A percentile compares a stretch with the other conserved stretches of the same genome.
Conservation (phyloP, 208 protist species). For the Phytomonas serpens region DNA sequence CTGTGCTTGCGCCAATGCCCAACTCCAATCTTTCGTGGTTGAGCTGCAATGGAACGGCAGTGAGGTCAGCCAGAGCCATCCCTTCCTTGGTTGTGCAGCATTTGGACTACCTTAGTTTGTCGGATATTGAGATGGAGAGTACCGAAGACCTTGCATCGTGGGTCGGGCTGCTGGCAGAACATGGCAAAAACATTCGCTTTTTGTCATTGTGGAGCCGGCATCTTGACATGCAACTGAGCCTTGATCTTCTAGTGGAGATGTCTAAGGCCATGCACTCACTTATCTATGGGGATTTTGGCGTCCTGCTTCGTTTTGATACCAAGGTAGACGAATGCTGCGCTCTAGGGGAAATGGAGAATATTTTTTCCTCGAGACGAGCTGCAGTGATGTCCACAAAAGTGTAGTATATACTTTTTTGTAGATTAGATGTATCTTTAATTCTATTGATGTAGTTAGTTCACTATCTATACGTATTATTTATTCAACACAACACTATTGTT, state of each 20-base stretch:
- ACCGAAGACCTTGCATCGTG: conserved; percentile 20
- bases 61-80: conserved; percentile 22
- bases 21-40: conserved; percentile 19
- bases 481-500: not conserved
- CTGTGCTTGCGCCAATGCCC: conserved; percentile 22
- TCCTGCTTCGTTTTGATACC: conserved; percentile 47
- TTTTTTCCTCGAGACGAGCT: conserved; percentile 30
- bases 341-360: conserved; percentile 42
- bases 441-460: conserved; percentile 5
- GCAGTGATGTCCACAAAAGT: not conserved
- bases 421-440: conserved; percentile 4
- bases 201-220: conserved; percentile 60
- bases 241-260: conserved; percentile 23
- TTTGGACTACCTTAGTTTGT: conserved; percentile 33
- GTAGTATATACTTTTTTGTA: conserved; percentile 14
- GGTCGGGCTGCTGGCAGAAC: conserved; percentile 14
- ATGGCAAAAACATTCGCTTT: conserved; percentile 20
- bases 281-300: conserved; percentile 52
- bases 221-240: conserved; percentile 37
- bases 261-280: conserved; percentile 25
- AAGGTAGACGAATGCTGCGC: conserved; percentile 20
- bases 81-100: conserved; percentile 19
- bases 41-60: conserved; percentile 29
- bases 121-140: conserved; percentile 34
- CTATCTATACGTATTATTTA: not conserved